Evolutionary conservation across 2,329 filamentous ascomycete species (phyloP), one percentile per base, ranked within the genome.

Genomic region (Aspergillus caelatus): DNA sequence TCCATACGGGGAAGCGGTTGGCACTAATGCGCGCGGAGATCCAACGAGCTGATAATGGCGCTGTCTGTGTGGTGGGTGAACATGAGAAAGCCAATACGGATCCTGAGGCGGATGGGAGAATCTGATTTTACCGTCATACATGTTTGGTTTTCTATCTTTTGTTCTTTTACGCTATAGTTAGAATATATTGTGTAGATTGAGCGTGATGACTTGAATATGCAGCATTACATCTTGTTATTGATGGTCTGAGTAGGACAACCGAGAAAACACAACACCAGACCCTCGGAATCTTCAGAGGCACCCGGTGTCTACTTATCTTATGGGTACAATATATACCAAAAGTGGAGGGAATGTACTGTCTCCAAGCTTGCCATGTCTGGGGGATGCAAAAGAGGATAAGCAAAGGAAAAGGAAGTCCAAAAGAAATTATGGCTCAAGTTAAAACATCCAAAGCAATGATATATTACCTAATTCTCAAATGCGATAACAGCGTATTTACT

Each of bases 31-130:
- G 81, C 64, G 86, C 85, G 1, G 79, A 82, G 23, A 85, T 91
- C 78, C 82, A 79, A 66, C 80, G 83, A 65, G 83, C 79, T 68
- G 81, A 79, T 32, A 85, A 85, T 63, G 84, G 85, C 0, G 77
- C 79, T 50, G 64, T 90, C 11, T 74, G 88, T 70, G 82, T 85
- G 2, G 80, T 84, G 8, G 89, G 85, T 57, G 87, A 90, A 70
- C 89, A 91, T 77, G 84, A 86, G 48, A 91, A 91, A 76, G 85
- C 85, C 2, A 89, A 87, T 70, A 84, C 83, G 48, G 87, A 90
- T 68, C 78, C 83, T 4, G 73, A 76, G 53, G 66, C 71, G 41
- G 66, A 57, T 58, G 45, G 56, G 41, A 63, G 65, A 60, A 57
- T 68, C 41, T 68, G 56, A 61, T 41, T 55, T 36, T 36, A 36